A percentile compares a stretch with the other conserved stretches of the same genome.
These are phyloP conservation scores for Kwoniella dendrophila DNA, from an alignment of 768 basidiomycete species.

Conservation along the genomic window DNA sequence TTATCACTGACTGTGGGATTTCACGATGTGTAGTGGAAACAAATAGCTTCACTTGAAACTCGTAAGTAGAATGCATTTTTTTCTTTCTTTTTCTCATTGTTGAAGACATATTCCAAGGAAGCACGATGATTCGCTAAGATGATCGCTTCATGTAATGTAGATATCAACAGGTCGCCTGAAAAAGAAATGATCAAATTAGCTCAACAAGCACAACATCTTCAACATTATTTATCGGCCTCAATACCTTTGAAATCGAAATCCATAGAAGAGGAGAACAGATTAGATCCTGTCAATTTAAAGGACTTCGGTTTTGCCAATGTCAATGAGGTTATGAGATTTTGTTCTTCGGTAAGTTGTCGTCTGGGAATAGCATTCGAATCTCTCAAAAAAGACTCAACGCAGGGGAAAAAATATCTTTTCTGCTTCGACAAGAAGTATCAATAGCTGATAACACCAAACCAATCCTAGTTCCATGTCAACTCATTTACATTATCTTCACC, in stretches of 20 bases:
- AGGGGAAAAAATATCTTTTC: too few species aligned
- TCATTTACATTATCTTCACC: constrained; percentile 82
- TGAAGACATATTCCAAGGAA: constrained; percentile 33
- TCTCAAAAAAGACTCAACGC: not conserved
- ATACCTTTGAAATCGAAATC: constrained; percentile 10
- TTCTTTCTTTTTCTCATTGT: constrained; percentile 59
- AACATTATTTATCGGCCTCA: constrained; percentile 48
- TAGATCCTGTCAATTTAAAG: constrained; percentile 30
- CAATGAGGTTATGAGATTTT: constrained; percentile 46
- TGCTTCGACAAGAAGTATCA: too few species aligned
- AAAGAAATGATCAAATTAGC: constrained; percentile 42
- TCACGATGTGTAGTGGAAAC: constrained; percentile 59
- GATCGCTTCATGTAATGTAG: constrained; percentile 56
- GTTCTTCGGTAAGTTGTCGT: constrained; percentile 45
- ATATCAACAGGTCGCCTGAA: constrained; percentile 63
- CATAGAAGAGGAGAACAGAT: constrained; percentile 2
- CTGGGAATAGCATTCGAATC: not conserved
- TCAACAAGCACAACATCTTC: constrained; percentile 42
- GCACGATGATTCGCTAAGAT: constrained; percentile 62
- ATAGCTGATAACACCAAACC: not conserved
- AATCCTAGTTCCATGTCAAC: constrained; percentile 79
- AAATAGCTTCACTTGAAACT: constrained; percentile 73
- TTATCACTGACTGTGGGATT: constrained; percentile 2
- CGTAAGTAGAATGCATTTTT: constrained; percentile 61
- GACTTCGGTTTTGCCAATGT: constrained; percentile 36